These are phyloP conservation scores for Podospora bellae-mahoneyi DNA, from an alignment of 495 filamentous ascomycete genomes.

Conservation along the genomic window DNA sequence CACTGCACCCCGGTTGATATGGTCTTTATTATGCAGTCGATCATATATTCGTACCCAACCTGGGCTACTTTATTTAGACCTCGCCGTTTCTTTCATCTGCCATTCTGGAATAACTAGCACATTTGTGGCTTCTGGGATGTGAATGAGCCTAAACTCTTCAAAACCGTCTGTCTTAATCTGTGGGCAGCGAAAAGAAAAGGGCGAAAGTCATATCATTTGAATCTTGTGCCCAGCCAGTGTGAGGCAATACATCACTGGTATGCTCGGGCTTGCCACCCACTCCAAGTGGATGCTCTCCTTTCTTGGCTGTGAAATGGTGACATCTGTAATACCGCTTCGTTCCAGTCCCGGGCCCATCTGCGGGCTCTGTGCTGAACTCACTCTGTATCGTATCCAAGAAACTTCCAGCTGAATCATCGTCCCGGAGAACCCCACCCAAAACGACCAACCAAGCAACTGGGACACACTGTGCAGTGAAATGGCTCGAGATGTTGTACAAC, in stretches of 20 bases:
- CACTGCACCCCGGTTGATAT: not conserved
- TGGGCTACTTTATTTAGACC: slow-evolving; percentile 15
- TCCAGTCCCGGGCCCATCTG: not conserved
- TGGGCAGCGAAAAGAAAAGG: not conserved
- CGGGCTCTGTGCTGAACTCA: not conserved
- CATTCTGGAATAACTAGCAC: not conserved
- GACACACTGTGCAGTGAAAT: not conserved
- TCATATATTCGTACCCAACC: not conserved
- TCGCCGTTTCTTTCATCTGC: not conserved
- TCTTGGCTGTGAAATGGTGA: not conserved
- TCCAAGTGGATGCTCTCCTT: not conserved
- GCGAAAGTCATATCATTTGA: not conserved
- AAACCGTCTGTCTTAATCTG: not conserved
- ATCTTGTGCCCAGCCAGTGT: not conserved
- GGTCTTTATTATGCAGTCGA: not conserved
- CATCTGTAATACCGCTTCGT: not conserved
- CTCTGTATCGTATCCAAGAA: not conserved
- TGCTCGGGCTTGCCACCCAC: not conserved
- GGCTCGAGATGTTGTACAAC: not conserved
- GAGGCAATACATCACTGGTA: not conserved
- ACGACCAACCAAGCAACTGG: not conserved
- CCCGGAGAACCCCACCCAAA: not conserved
- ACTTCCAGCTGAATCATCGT: not conserved
- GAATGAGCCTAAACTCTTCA: not conserved
- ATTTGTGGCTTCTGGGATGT: not conserved